These are phyloP conservation scores for Botrytis pseudocinerea DNA, from an alignment of 2,329 filamentous ascomycete species.

Conservation along the genomic window DNA sequence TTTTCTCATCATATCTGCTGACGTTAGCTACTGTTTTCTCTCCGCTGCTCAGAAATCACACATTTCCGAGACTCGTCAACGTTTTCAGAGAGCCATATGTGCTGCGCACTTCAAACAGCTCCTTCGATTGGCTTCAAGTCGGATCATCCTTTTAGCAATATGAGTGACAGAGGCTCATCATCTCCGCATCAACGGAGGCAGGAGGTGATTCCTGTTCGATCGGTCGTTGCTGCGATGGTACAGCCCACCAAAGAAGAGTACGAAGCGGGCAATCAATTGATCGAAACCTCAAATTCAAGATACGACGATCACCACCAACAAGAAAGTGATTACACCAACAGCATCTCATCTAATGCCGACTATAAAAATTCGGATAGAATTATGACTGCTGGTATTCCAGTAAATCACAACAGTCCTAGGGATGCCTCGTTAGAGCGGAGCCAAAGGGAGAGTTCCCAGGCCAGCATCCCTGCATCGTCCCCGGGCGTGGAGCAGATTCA, in stretches of 20 bases:
- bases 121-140: conserved; percentile 37
- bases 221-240: conserved; percentile 28
- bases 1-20: not conserved
- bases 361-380: conserved; percentile 27
- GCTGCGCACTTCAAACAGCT: conserved; percentile 30
- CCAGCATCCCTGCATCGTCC: conserved; percentile 14
- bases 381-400: conserved; percentile 26
- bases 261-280: conserved; percentile 33
- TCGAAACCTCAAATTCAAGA: conserved; percentile 31
- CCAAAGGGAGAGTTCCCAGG: conserved; percentile 30
- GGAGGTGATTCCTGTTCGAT: conserved; percentile 32
- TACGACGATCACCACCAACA: conserved; percentile 21
- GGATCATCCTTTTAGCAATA: conserved; percentile 34
- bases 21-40: not conserved
- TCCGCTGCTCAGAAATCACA: not conserved
- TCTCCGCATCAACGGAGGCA: conserved; percentile 30
- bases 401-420: conserved; percentile 28
- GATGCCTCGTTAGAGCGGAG: conserved; percentile 29
- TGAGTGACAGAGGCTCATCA: conserved; percentile 32
- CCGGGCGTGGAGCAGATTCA: conserved; percentile 39
- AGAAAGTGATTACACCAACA: conserved; percentile 24
- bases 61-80: not conserved
- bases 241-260: conserved; percentile 35
- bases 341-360: conserved; percentile 29
- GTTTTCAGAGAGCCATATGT: conserved; percentile 30